A percentile compares a stretch with the other conserved stretches of the same genome.
phyloP scores from a whole-genome alignment of 164 flowering plant genomes.

The Dillenia suffruticosa region DNA sequence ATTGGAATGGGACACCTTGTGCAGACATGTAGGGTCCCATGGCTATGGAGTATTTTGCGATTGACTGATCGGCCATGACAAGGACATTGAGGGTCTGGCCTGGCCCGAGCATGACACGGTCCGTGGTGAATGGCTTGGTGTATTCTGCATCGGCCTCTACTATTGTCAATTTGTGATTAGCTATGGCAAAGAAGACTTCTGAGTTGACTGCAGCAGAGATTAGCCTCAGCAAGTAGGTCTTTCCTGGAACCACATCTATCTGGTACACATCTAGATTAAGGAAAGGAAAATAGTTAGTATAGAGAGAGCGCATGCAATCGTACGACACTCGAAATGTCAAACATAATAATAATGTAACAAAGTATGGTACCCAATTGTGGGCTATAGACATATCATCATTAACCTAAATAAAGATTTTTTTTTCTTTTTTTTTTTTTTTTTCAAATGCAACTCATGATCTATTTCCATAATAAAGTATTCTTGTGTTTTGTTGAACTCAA shows the following conservation, averaged over 20 bases:
- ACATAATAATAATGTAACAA: not conserved
- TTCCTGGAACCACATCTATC: slow-evolving; percentile 49
- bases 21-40: slow-evolving; percentile 55
- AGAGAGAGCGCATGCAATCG: no score
- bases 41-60: slow-evolving; percentile 57
- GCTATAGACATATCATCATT: no score
- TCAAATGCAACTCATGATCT: no score
- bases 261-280: slow-evolving; percentile 28
- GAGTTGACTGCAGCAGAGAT: slow-evolving; percentile 59
- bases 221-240: slow-evolving; percentile 61
- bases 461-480: no score
- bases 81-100: slow-evolving; percentile 68
- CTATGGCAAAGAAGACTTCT: slow-evolving; percentile 59
- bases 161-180: slow-evolving; percentile 60
- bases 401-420: no score
- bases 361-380: no score
- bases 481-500: no score
- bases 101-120: slow-evolving; percentile 54
- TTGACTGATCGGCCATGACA: slow-evolving; percentile 48
- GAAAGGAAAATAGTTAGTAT: slow-evolving; percentile 4
- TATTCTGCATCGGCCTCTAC: slow-evolving; percentile 67
- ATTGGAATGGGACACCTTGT: slow-evolving; percentile 30
- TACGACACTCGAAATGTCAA: no score
- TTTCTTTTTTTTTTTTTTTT: no score
- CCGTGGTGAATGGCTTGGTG: slow-evolving; percentile 54